Evolutionary conservation across 352 stramenopile genomes (phyloP).

Genomic region (Phytophthora pseudosyringae): DNA sequence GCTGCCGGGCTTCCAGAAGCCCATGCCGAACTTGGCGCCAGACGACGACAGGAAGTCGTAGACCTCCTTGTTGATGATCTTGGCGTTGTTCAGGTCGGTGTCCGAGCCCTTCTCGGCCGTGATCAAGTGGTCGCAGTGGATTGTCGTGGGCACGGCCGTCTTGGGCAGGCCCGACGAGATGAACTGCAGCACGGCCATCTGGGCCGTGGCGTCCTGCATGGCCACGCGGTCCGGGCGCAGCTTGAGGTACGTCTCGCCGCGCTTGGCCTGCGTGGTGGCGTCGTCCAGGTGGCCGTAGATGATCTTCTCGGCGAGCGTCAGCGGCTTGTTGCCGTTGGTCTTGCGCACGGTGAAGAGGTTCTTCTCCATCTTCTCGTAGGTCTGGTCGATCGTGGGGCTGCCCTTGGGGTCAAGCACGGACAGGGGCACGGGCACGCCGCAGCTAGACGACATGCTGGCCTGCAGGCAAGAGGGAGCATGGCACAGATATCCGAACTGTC

Average conservation of each 20-base stretch:
- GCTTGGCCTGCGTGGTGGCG: conserved; percentile 77
- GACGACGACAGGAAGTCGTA: conserved; percentile 94
- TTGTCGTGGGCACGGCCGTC: conserved; percentile 92
- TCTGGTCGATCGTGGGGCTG: conserved; percentile 93
- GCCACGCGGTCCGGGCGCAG: conserved; percentile 92
- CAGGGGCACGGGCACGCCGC: conserved; percentile 77
- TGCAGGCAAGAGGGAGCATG: conserved; percentile 19
- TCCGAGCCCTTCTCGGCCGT: conserved; percentile 92
- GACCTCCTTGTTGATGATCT: conserved; percentile 92
- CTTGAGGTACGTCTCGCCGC: conserved; percentile 94
- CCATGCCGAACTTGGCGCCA: conserved; percentile 94
- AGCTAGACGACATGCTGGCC: conserved; percentile 79
- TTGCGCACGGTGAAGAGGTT: conserved; percentile 91
- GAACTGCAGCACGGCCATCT: conserved; percentile 96
- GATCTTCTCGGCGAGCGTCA: conserved; percentile 95
- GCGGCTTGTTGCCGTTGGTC: conserved; percentile 86
- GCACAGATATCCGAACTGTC: conserved; percentile 23
- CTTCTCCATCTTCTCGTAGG: conserved; percentile 93
- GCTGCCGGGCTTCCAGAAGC: conserved; percentile 94
- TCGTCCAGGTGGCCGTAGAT: conserved; percentile 95
- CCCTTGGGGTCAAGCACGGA: conserved; percentile 91
- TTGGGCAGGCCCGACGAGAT: conserved; percentile 94
- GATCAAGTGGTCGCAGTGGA: conserved; percentile 96
- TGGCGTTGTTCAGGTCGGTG: conserved; percentile 89
- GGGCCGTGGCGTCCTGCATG: conserved; percentile 95